Evolutionary conservation across 202 grass and related monocot species (phyloP).

Genomic region (Eragrostis tef): DNA sequence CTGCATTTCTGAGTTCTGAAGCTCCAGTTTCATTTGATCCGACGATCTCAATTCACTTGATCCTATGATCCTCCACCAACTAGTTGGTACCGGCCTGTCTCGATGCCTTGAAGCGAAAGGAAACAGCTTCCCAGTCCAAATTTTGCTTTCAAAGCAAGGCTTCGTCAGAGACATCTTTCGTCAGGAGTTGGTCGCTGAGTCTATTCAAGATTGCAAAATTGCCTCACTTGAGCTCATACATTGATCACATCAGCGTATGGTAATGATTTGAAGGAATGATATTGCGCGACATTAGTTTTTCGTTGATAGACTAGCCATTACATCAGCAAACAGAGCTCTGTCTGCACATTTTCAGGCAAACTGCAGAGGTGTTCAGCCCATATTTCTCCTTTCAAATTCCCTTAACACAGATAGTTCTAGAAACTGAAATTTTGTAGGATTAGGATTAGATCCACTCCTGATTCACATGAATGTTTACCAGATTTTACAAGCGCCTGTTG

Average conservation of each 20-base stretch:
- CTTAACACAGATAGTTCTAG: background rate
- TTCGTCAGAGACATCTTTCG: background rate
- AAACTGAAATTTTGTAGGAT: background rate
- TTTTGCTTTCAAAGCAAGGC: slow-evolving; percentile 43
- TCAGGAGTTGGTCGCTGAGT: background rate
- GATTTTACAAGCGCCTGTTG: background rate
- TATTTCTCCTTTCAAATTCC: background rate
- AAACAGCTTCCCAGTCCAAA: background rate
- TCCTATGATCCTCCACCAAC: slow-evolving; percentile 11
- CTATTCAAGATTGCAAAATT: background rate
- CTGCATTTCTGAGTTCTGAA: slow-evolving; percentile 3
- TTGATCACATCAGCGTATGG: background rate
- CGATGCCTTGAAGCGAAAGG: slow-evolving; percentile 52
- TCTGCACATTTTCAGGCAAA: background rate
- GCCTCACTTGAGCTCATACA: background rate
- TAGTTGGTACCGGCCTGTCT: slow-evolving; percentile 19
- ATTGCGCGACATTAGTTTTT: background rate
- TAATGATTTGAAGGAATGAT: background rate
- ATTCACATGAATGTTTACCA: background rate
- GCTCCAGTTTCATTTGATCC: slow-evolving; percentile 7
- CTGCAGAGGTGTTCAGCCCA: background rate
- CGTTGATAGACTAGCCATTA: background rate
- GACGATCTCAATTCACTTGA: background rate
- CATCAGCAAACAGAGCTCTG: background rate
- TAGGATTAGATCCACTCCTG: background rate